Base-by-base conservation (phyloP, 1,284 basidiomycete genomes). In the Ustilago hordei region DNA sequence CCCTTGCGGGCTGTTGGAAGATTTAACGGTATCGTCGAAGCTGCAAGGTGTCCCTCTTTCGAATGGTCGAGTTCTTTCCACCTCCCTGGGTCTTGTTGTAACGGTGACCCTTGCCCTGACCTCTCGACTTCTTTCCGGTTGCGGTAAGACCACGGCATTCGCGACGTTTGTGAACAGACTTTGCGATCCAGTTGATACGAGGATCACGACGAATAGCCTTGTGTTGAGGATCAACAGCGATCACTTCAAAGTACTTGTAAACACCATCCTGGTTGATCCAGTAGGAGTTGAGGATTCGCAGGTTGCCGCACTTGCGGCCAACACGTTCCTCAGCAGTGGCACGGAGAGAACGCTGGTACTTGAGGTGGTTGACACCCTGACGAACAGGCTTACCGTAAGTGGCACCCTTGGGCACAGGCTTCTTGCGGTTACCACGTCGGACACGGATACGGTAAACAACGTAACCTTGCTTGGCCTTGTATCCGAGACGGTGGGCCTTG, bases 391-490 rank as follows among this genome's bases (percentile, higher is more conserved):
- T 99, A 88, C 97, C 97, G 89, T 92, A 98, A 85, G 96, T 99
- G 72, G 96, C 80, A 83, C 96, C 96, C 91, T 99, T 99, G 86
- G 93, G 93, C 68, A 93, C 96, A 76, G 93, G 95, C 91, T 95
- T 97, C 90, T 99, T 99, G 89, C 97, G 92, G 91, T 98, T 98
- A 88, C 97, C 97, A 81, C 96, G 92, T 86, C 97, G 92, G 81
- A 99, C 96, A 83, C 96, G 94, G 85, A 99, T 90, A 84, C 97
- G 95, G 90, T 99, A 99, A 89, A 99, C 89, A 75, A 99, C 93
- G 88, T 95, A 99, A 85, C 97, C 97, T 89, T 99, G 97, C 91
- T 99, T 99, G 87, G 97, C 94, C 86, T 98, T 99, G 92, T 99
- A 99, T 67, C 96, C 96, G 76, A 99, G 90, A 83, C 95, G 93